phyloP scores from a whole-genome alignment of 2,329 filamentous ascomycete species.

The Xylariomycetidae sp. region DNA sequence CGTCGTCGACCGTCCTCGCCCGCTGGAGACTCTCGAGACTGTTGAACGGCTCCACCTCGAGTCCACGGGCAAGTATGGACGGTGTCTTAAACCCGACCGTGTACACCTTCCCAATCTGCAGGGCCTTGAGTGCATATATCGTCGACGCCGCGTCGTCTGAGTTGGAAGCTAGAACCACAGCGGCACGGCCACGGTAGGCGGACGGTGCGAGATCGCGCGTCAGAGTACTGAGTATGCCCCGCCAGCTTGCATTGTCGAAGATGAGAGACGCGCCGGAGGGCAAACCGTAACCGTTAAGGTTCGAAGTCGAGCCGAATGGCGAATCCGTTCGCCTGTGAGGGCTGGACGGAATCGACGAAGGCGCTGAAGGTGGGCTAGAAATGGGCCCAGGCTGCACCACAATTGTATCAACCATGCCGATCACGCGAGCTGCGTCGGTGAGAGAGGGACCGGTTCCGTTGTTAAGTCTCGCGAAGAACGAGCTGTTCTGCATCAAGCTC shows the following conservation, averaged over 20 bases:
- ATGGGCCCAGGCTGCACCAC: slow-evolving; percentile 53
- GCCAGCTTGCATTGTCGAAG: slow-evolving; percentile 81
- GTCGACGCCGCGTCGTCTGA: slow-evolving; percentile 73
- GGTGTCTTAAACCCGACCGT: slow-evolving; percentile 75
- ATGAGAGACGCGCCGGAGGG: slow-evolving; percentile 54
- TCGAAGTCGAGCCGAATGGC: slow-evolving; percentile 6
- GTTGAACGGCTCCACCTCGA: slow-evolving; percentile 76
- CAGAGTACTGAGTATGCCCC: slow-evolving; percentile 75
- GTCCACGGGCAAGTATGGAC: slow-evolving; percentile 55
- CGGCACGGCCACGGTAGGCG: slow-evolving; percentile 71
- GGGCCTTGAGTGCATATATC: slow-evolving; percentile 72
- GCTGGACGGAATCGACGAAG: slow-evolving; percentile 45
- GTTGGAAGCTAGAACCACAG: slow-evolving; percentile 68
- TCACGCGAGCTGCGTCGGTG: slow-evolving; percentile 72
- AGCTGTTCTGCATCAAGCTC: slow-evolving; percentile 53
- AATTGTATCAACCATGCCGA: slow-evolving; percentile 79
- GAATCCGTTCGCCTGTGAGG: slow-evolving; percentile 34
- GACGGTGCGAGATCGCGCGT: slow-evolving; percentile 79
- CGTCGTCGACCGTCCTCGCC: slow-evolving; percentile 43
- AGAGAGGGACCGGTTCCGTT: slow-evolving; percentile 51
- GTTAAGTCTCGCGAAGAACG: slow-evolving; percentile 47
- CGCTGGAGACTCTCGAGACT: slow-evolving; percentile 60
- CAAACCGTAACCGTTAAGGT: slow-evolving; percentile 27
- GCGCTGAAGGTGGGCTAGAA: slow-evolving; percentile 38
- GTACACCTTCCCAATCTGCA: slow-evolving; percentile 75